A percentile compares a stretch with the other conserved stretches of the same genome.
phyloP scores from a whole-genome alignment of 2,329 filamentous ascomycete genomes.

The Calonectria pseudoturangicola region DNA sequence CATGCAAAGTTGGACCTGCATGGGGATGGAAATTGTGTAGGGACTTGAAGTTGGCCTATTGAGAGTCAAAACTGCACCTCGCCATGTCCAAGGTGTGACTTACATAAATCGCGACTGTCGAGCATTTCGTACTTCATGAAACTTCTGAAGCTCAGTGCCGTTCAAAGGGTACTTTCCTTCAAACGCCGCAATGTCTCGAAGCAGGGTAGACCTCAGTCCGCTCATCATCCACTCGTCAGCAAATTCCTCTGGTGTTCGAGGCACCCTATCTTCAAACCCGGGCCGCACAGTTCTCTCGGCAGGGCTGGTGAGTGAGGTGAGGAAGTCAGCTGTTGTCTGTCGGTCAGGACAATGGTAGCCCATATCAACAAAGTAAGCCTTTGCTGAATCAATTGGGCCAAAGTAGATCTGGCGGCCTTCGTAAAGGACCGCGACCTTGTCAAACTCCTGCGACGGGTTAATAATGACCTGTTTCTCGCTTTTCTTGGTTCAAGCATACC shows the following conservation, averaged over 20 bases:
- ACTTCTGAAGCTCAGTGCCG: conserved; percentile 34
- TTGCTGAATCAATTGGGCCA: conserved; percentile 73
- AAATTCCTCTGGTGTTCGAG: conserved; percentile 60
- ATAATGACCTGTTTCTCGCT: neutral
- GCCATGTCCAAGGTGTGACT: neutral
- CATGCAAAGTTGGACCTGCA: conserved; percentile 66
- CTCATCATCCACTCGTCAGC: conserved; percentile 58
- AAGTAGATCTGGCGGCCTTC: conserved; percentile 81
- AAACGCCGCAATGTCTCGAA: conserved; percentile 35
- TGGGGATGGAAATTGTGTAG: conserved; percentile 67
- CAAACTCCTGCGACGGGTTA: conserved; percentile 69
- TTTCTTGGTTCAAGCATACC: neutral
- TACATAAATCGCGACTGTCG: conserved; percentile 45
- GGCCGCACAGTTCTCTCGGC: conserved; percentile 56
- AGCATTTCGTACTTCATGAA: conserved; percentile 33
- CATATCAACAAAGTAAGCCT: conserved; percentile 75
- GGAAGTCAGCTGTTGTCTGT: conserved; percentile 78
- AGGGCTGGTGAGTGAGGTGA: conserved; percentile 70
- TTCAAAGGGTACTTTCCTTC: conserved; percentile 29
- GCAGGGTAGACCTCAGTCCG: conserved; percentile 15
- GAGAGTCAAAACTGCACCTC: neutral
- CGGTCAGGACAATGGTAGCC: conserved; percentile 77
- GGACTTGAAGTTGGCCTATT: conserved; percentile 54
- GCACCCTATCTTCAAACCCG: conserved; percentile 56
- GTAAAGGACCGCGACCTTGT: conserved; percentile 80